A percentile compares a stretch with the other conserved stretches of the same genome.
Evolutionary conservation across 257 asterid species (phyloP).

Genomic region (Nicotiana undulata): DNA sequence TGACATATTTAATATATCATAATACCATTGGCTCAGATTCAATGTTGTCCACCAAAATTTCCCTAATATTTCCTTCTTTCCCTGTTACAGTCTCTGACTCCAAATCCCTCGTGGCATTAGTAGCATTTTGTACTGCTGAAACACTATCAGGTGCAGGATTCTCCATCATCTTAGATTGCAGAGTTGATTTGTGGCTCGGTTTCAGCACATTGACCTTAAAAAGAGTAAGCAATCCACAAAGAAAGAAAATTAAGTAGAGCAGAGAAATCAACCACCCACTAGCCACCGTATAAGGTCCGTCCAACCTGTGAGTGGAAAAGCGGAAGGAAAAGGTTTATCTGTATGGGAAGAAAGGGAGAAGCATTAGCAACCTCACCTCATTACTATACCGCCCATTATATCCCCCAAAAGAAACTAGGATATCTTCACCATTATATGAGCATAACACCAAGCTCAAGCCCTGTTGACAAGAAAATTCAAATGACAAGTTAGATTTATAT

Average conservation of each 20-base stretch:
- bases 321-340: neutral
- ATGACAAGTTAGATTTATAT: neutral
- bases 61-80: constrained; percentile 77
- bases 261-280: constrained; percentile 1
- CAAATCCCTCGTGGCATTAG: constrained; percentile 76
- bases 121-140: constrained; percentile 78
- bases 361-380: constrained; percentile 50
- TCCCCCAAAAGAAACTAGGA: constrained; percentile 94
- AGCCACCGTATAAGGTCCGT: neutral
- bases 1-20: constrained; percentile 3
- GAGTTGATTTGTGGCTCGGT: constrained; percentile 87
- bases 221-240: constrained; percentile 15
- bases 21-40: constrained; percentile 60
- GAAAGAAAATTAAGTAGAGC: constrained; percentile 10
- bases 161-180: constrained; percentile 70
- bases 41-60: constrained; percentile 47
- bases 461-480: constrained; percentile 22
- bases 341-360: constrained; percentile 3
- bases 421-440: constrained; percentile 70
- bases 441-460: constrained; percentile 88
- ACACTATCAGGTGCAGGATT: constrained; percentile 76
- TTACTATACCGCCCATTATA: constrained; percentile 95
- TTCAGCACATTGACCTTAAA: constrained; percentile 76
- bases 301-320: neutral
- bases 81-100: constrained; percentile 75